Base-by-base conservation (phyloP, 352 stramenopile genomes). In the Phytophthora tentaculata region DNA sequence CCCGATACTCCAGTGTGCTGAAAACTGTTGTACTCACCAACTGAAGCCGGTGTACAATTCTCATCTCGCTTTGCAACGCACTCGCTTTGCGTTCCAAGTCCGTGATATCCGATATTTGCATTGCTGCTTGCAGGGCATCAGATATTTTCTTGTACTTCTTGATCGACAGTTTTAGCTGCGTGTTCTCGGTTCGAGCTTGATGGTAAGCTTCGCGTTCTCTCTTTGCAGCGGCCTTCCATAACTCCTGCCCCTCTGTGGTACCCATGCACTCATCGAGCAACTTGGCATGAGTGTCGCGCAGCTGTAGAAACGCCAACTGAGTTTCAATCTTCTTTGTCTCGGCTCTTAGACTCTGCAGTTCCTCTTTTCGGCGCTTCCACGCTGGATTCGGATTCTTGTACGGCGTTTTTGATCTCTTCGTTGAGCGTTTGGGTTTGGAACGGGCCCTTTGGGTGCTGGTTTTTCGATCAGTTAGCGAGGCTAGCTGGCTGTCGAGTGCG, bases 321-420 rank as follows among this genome's bases (percentile, higher is more conserved):
- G 28, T 29, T 44, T 56, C 28, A n/a, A 56, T 12, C 12, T 17
- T 17, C 5, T 56, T 16, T 10, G n/a, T 35, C 28, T 56, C 50
- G n/a, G 13, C 1, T 44, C 50, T 19, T 17, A 56, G 28, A n/a
- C 9, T 28, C 28, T 45, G 28, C 7, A 56, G 50, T 29, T 56
- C 50, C 19, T 56, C 50, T 19, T 56, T 56, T 0, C 50, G 50
- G 3, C 50, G 50, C 19, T 56, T 56, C 50, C 50, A 56, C 1
- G 6, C n/a, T 45, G n/a, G 50, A 45, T 44, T 56, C n/a, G 29
- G 50, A 5, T 43, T 43, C 29, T 56, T 56, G 17, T 55, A 43
- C 20, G 17, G 50, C 17, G 19, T 6, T 6, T 8, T 44, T 17
- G 28, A 29, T 8, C 35, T 23, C 12, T 37, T 29, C 2, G 19